Evolutionary conservation across 73 alveolate species (phyloP).

Genomic region (Symbiodinium pilosum): DNA sequence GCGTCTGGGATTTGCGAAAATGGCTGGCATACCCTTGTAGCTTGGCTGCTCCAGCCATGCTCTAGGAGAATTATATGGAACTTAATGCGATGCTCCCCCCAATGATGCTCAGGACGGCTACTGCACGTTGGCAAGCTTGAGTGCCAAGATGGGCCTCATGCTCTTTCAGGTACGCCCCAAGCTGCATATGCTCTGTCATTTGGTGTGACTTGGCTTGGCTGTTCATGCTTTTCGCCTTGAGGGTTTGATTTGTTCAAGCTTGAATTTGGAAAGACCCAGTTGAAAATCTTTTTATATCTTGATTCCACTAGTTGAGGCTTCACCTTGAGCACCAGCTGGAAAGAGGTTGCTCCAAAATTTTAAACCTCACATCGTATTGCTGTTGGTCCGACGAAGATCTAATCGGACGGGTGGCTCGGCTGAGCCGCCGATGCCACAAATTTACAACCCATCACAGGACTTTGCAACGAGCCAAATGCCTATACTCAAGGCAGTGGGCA

Average conservation of each 20-base stretch:
- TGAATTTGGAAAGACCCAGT: not conserved
- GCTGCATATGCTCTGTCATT: slow-evolving; percentile 14
- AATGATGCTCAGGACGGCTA: slow-evolving; percentile 22
- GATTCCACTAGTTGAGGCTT: not conserved
- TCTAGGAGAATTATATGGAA: no score
- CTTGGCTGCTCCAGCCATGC: no score
- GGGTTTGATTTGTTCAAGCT: no score
- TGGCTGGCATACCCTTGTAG: not conserved
- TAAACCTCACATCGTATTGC: not conserved
- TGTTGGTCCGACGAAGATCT: not conserved
- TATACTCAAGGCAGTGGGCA: not conserved
- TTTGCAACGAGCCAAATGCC: not conserved
- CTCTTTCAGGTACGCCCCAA: not conserved
- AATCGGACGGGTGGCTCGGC: not conserved
- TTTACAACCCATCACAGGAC: not conserved
- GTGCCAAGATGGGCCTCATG: not conserved
- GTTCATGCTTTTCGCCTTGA: no score
- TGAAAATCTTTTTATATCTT: no score
- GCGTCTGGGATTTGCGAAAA: not conserved
- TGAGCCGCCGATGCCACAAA: not conserved
- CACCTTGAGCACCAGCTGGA: not conserved
- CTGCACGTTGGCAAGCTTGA: not conserved
- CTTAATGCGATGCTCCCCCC: no score
- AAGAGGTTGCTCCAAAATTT: not conserved
- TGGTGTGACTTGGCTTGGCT: no score